Evolutionary conservation across 2,329 filamentous ascomycete genomes (phyloP).

Genomic region (Nemania abortiva): DNA sequence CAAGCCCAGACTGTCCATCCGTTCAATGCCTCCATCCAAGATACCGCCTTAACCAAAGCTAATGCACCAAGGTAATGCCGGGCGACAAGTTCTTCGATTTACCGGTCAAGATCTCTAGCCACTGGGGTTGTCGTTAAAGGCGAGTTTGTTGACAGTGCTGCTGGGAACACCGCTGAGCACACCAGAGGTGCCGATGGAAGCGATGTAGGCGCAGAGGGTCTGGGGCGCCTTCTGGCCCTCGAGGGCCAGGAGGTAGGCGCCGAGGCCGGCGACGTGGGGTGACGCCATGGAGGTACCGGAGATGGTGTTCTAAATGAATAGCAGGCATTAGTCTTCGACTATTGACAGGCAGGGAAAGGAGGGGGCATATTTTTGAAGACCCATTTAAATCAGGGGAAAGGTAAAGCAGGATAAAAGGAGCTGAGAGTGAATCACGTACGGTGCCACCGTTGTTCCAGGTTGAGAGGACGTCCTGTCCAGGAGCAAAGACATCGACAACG

Average conservation of each 20-base stretch:
- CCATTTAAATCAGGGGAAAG: too few relatives aligned
- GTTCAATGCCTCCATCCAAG: background rate
- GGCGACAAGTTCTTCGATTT: background rate
- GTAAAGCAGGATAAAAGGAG: background rate
- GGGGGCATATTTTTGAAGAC: too few relatives aligned
- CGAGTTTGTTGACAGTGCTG: conserved; percentile 53
- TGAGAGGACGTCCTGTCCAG: conserved; percentile 56
- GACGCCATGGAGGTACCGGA: conserved; percentile 73
- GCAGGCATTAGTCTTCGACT: conserved; percentile 30
- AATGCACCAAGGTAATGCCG: background rate
- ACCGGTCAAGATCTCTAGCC: conserved; percentile 14
- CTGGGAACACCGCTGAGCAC: conserved; percentile 54
- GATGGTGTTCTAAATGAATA: conserved; percentile 54
- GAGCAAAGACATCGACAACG: conserved; percentile 59
- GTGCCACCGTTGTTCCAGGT: conserved; percentile 56
- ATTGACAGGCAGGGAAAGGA: background rate
- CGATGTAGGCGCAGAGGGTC: conserved; percentile 58
- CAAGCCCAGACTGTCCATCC: background rate
- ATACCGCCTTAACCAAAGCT: background rate
- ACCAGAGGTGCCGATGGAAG: conserved; percentile 55
- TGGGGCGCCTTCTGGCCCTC: conserved; percentile 57
- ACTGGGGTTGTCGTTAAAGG: conserved; percentile 50
- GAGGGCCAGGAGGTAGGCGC: conserved; percentile 65
- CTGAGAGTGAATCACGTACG: conserved; percentile 35
- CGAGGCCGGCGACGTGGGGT: conserved; percentile 72